phyloP scores from a whole-genome alignment of 176 grass and related monocot genomes.

The Carex scoparia region DNA sequence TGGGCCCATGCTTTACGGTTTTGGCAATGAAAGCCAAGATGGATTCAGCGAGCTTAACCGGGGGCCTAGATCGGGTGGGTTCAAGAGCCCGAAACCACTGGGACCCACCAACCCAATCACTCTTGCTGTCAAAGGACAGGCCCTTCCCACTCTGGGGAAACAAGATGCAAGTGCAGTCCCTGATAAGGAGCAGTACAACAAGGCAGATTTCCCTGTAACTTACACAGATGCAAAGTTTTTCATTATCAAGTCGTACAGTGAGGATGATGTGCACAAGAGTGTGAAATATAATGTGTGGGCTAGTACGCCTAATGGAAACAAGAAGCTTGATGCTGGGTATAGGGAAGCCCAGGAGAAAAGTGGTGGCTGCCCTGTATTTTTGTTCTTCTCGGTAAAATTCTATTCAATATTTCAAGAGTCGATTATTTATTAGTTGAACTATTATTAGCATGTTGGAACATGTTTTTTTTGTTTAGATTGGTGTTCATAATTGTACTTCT shows the following conservation, averaged over 20 bases:
- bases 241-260: conserved; percentile 87
- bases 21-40: conserved; percentile 67
- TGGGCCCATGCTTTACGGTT: conserved; percentile 49
- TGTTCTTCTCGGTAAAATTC: conserved; percentile 90
- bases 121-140: conserved; percentile 65
- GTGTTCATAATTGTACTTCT: neutral
- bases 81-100: conserved; percentile 57
- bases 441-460: neutral
- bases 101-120: conserved; percentile 44
- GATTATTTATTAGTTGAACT: neutral
- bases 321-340: conserved; percentile 88
- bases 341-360: conserved; percentile 68
- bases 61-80: conserved; percentile 77
- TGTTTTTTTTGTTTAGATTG: neutral
- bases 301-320: conserved; percentile 96
- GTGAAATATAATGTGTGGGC: conserved; percentile 94
- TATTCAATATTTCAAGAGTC: neutral
- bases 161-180: conserved; percentile 34
- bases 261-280: conserved; percentile 99
- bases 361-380: conserved; percentile 69
- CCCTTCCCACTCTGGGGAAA: conserved; percentile 44
- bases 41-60: conserved; percentile 83
- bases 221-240: conserved; percentile 88
- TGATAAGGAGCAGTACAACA: conserved; percentile 66
- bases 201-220: conserved; percentile 50